Conservation (phyloP, 305 asterid genomes). For the Solanum hybrid region DNA sequence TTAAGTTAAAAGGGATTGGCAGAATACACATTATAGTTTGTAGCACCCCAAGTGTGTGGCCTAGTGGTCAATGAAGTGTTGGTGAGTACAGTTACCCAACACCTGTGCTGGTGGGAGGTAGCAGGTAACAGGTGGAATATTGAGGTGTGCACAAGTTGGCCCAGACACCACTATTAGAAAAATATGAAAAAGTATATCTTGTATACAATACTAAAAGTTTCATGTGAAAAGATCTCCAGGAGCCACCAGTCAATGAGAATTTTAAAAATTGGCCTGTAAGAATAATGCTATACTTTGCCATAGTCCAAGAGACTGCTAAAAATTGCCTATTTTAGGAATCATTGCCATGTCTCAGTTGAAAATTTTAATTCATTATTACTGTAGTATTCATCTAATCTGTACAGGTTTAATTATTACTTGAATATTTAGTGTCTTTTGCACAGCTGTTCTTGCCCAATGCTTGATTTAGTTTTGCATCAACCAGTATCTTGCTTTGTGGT, state of each 20-base stretch:
- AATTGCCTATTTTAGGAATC: not conserved
- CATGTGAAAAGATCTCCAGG: not conserved
- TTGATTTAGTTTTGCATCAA: not conserved
- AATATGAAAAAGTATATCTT: not conserved
- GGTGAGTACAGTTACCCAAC: not conserved
- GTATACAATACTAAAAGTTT: not conserved
- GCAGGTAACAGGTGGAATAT: not conserved
- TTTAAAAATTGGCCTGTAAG: not conserved
- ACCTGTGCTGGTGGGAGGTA: not conserved
- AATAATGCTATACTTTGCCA: not conserved
- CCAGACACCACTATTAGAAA: not conserved
- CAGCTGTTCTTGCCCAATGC: not conserved
- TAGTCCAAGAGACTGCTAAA: not conserved
- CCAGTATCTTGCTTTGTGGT: not conserved
- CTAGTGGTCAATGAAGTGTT: not conserved
- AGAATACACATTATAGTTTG: not conserved
- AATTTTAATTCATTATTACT: not conserved
- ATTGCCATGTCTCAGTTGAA: not conserved
- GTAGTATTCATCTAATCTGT: not conserved
- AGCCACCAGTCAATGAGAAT: not conserved
- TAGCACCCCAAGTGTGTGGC: not conserved
- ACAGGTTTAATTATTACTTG: not conserved
- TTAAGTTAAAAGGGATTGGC: not conserved
- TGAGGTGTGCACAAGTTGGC: not conserved
- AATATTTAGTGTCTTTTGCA: not conserved